Percentiles rank a stretch among this genome's conserved stretches.
Evolutionary conservation across 305 asterid species (phyloP).

Genomic region (Solanum aculeatissimum): DNA sequence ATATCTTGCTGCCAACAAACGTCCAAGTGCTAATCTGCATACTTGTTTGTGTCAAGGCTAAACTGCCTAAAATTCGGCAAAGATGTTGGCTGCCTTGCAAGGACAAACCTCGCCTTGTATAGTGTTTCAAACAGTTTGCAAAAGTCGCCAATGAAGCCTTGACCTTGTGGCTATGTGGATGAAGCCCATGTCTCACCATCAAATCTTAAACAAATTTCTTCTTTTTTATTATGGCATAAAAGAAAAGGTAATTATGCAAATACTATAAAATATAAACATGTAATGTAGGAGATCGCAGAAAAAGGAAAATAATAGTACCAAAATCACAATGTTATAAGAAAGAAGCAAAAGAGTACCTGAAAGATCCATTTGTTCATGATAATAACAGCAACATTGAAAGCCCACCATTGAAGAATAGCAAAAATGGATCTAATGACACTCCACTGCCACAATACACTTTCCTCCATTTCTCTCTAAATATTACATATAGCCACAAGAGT

Average conservation of each 20-base stretch:
- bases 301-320: background rate
- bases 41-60: no score
- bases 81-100: no score
- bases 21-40: no score
- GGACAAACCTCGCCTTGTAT: no score
- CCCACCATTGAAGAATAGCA: conserved; percentile 80
- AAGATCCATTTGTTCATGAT: conserved; percentile 94
- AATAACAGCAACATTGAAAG: conserved; percentile 78
- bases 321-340: background rate
- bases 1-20: no score
- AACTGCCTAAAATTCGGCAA: no score
- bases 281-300: background rate
- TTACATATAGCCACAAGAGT: background rate
- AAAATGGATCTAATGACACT: conserved; percentile 51
- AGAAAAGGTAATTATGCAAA: background rate
- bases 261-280: background rate
- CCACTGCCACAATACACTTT: conserved; percentile 47
- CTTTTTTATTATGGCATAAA: background rate
- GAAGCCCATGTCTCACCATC: background rate
- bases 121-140: no score
- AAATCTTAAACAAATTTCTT: background rate
- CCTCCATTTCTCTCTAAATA: conserved; percentile 31
- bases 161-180: background rate
- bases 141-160: background rate
- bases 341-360: conserved; percentile 29